A percentile compares a stretch with the other conserved stretches of the same genome.
These are phyloP conservation scores for Onygena corvina DNA, from an alignment of 2,329 filamentous ascomycete genomes.

Conservation along the genomic window DNA sequence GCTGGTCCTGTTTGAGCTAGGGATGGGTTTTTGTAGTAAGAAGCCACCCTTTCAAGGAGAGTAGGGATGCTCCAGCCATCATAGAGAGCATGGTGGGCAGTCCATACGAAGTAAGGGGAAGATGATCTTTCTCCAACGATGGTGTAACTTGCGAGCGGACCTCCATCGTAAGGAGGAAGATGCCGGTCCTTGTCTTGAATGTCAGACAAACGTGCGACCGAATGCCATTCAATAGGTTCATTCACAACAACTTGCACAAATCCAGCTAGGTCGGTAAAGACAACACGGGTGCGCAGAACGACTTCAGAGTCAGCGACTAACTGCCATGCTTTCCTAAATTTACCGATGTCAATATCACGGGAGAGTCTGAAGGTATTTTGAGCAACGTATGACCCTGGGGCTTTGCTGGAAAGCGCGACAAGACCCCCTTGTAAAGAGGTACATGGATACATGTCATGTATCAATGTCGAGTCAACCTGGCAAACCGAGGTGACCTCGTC, in stretches of 20 bases:
- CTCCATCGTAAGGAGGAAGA: slow-evolving; percentile 19
- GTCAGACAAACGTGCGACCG: slow-evolving; percentile 8
- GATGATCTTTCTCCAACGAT: slow-evolving; percentile 12
- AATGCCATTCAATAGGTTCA: slow-evolving; percentile 18
- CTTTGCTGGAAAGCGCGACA: slow-evolving; percentile 28
- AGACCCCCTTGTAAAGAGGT: slow-evolving; percentile 36
- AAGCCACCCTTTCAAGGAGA: slow-evolving; percentile 15
- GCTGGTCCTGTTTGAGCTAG: not conserved
- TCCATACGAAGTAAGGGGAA: slow-evolving; percentile 27
- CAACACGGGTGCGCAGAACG: slow-evolving; percentile 34
- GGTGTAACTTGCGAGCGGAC: slow-evolving; percentile 23
- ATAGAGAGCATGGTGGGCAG: slow-evolving; percentile 35
- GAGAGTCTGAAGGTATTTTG: slow-evolving; percentile 27
- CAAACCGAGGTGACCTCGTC: slow-evolving; percentile 17
- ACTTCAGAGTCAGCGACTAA: slow-evolving; percentile 24
- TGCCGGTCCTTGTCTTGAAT: slow-evolving; percentile 10
- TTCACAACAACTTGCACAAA: slow-evolving; percentile 23
- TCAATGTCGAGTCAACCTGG: slow-evolving; percentile 14
- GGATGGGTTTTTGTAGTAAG: slow-evolving; percentile 12
- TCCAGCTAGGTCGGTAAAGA: slow-evolving; percentile 19
- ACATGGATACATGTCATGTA: slow-evolving; percentile 32
- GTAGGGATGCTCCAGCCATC: slow-evolving; percentile 26
- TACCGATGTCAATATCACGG: slow-evolving; percentile 21
- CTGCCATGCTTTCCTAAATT: slow-evolving; percentile 32
- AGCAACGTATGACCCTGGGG: slow-evolving; percentile 31